Conservation (phyloP, 768 basidiomycete genomes). For the Lentinus brumalis region DNA sequence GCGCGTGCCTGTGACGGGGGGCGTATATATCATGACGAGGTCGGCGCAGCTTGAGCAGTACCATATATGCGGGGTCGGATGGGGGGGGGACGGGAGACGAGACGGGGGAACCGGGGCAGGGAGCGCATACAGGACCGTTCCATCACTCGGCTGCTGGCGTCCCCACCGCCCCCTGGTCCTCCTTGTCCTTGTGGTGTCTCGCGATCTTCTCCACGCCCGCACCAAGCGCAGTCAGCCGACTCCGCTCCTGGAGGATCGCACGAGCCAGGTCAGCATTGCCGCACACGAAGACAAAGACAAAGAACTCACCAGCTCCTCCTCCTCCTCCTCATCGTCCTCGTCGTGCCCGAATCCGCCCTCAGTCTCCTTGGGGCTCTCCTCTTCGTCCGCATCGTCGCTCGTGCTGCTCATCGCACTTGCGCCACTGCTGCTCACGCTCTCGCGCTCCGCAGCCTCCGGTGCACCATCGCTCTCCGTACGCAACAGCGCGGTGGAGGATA, state of each 20-base stretch:
- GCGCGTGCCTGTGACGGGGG: slow-evolving; percentile 12
- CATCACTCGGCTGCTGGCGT: slow-evolving; percentile 3
- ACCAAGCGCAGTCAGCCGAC: slow-evolving; percentile 27
- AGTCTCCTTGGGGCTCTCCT: slow-evolving; percentile 25
- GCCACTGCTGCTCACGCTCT: slow-evolving; percentile 21
- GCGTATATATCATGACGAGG: slow-evolving; percentile 5
- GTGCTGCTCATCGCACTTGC: slow-evolving; percentile 27
- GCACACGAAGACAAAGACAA: background rate
- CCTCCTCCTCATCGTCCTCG: slow-evolving; percentile 28
- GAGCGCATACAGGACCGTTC: slow-evolving; percentile 3
- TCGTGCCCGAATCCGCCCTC: slow-evolving; percentile 31
- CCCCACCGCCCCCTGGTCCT: background rate
- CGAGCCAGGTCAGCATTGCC: slow-evolving; percentile 3
- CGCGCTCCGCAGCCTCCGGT: slow-evolving; percentile 1
- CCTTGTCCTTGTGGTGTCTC: slow-evolving; percentile 32
- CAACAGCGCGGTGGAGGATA: slow-evolving; percentile 4
- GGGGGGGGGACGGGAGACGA: background rate
- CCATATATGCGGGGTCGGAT: background rate
- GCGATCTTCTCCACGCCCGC: slow-evolving; percentile 57
- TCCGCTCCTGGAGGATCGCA: slow-evolving; percentile 10
- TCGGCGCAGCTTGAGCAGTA: no score
- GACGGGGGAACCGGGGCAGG: background rate
- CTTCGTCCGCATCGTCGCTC: slow-evolving; percentile 35
- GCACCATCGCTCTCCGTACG: slow-evolving; percentile 5
- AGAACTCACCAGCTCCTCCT: slow-evolving; percentile 25